A percentile compares a stretch with the other conserved stretches of the same genome.
phyloP scores from a whole-genome alignment of 2,329 filamentous ascomycete genomes.

The Magnaporthiopsis incrustans region DNA sequence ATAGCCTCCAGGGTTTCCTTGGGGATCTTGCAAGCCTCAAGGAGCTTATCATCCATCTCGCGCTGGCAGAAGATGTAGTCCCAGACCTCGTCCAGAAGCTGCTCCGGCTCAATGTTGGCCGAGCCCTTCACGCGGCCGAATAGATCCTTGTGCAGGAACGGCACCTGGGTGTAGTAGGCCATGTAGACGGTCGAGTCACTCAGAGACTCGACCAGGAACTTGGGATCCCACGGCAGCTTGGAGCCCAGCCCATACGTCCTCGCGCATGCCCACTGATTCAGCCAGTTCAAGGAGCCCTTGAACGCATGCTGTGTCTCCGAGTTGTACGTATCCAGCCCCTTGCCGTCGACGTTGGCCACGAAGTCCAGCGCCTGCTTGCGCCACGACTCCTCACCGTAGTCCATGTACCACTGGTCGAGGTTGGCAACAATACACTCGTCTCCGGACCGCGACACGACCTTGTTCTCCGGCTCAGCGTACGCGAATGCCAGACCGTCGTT shows the following conservation, averaged over 20 bases:
- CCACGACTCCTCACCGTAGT: slow-evolving; percentile 91
- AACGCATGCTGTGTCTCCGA: slow-evolving; percentile 71
- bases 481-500: slow-evolving; percentile 73
- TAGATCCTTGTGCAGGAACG: slow-evolving; percentile 69
- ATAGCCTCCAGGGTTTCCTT: slow-evolving; percentile 68
- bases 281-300: slow-evolving; percentile 80
- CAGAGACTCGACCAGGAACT: slow-evolving; percentile 71
- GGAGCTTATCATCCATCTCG: slow-evolving; percentile 57
- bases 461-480: slow-evolving; percentile 87
- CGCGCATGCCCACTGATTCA: slow-evolving; percentile 92
- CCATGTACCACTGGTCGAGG: slow-evolving; percentile 96
- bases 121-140: slow-evolving; percentile 67
- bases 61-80: slow-evolving; percentile 85
- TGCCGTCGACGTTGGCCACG: slow-evolving; percentile 58
- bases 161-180: slow-evolving; percentile 63
- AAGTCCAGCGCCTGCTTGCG: slow-evolving; percentile 65
- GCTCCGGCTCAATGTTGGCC: slow-evolving; percentile 64
- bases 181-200: slow-evolving; percentile 81
- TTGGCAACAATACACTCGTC: slow-evolving; percentile 91
- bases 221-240: slow-evolving; percentile 86
- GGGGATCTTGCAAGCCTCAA: slow-evolving; percentile 59
- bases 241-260: slow-evolving; percentile 88
- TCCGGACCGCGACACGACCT: slow-evolving; percentile 79
- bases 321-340: slow-evolving; percentile 72
- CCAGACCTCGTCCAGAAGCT: slow-evolving; percentile 94